A percentile compares a stretch with the other conserved stretches of the same genome.
These are phyloP conservation scores for Pythium biforme DNA, from an alignment of 352 stramenopile species.

Conservation along the genomic window DNA sequence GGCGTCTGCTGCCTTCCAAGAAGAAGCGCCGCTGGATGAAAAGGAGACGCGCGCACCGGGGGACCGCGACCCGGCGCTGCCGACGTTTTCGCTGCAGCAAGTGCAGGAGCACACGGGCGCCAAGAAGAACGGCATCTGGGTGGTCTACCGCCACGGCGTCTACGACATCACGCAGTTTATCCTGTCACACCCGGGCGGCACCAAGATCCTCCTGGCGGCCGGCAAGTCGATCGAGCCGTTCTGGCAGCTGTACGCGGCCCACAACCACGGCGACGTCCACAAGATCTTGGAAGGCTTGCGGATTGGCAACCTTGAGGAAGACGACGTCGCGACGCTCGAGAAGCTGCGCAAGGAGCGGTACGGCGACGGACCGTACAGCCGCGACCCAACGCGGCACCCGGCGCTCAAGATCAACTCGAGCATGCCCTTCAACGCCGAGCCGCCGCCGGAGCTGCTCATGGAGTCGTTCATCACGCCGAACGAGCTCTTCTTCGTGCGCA, in stretches of 20 bases:
- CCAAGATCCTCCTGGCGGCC: constrained; percentile 88
- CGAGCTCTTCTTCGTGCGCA: constrained; percentile 96
- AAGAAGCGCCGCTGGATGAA: background rate
- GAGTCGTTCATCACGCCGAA: constrained; percentile 95
- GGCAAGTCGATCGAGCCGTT: constrained; percentile 90
- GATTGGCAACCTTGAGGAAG: constrained; percentile 87
- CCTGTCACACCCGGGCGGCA: constrained; percentile 89
- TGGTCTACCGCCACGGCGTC: constrained; percentile 92
- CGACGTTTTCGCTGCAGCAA: constrained; percentile 66
- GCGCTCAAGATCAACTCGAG: constrained; percentile 92
- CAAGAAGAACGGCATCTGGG: constrained; percentile 86
- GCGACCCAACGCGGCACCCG: constrained; percentile 88
- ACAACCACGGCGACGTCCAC: constrained; percentile 93
- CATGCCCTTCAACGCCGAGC: constrained; percentile 96
- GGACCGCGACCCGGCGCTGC: constrained; percentile 39
- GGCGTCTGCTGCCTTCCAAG: constrained; percentile 23
- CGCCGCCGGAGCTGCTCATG: constrained; percentile 90
- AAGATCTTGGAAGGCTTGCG: constrained; percentile 90
- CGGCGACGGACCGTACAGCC: constrained; percentile 90
- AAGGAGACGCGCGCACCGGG: constrained; percentile 24
- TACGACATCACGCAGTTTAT: constrained; percentile 98
- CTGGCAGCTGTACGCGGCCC: constrained; percentile 96
- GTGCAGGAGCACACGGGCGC: constrained; percentile 72
- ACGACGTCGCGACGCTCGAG: constrained; percentile 88
- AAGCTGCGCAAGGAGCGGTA: constrained; percentile 79